These are phyloP conservation scores for Cyclostephanos invisitatus DNA, from an alignment of 108 stramenopile genomes.

Conservation along the genomic window DNA sequence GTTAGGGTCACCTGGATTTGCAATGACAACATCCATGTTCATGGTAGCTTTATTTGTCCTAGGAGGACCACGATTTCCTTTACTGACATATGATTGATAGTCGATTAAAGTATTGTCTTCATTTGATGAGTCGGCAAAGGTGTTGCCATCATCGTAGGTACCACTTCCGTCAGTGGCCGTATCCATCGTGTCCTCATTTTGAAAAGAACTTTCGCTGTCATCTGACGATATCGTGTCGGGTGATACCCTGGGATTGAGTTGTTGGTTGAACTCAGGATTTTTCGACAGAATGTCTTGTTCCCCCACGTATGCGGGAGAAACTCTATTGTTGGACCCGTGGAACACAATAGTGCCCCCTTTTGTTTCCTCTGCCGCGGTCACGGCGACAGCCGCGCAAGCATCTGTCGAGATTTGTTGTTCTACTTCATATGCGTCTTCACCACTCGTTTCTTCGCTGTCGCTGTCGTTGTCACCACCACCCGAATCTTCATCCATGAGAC, in stretches of 20 bases:
- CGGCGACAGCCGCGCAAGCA: not conserved
- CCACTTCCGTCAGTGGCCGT: not conserved
- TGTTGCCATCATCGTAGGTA: constrained; percentile 5
- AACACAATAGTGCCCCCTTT: not conserved
- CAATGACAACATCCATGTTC: constrained; percentile 39
- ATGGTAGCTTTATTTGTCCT: constrained; percentile 11
- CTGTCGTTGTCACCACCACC: not conserved
- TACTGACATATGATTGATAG: no score
- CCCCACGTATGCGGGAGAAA: not conserved
- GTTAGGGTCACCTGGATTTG: constrained; percentile 17
- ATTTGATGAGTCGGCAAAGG: not conserved
- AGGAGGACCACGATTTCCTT: not conserved
- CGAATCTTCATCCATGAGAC: not conserved
- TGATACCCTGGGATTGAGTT: not conserved
- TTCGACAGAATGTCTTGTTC: not conserved
- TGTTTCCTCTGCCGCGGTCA: constrained; percentile 2
- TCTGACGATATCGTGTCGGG: not conserved
- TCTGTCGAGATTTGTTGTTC: not conserved
- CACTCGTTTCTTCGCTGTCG: not conserved
- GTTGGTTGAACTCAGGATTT: not conserved
- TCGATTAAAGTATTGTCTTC: not conserved
- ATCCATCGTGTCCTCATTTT: not conserved
- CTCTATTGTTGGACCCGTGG: not conserved
- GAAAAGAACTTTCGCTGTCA: not conserved
- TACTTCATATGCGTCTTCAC: not conserved